phyloP scores from a whole-genome alignment of 805 yeast genomes.

The Helenozyma baotianmanensis region DNA sequence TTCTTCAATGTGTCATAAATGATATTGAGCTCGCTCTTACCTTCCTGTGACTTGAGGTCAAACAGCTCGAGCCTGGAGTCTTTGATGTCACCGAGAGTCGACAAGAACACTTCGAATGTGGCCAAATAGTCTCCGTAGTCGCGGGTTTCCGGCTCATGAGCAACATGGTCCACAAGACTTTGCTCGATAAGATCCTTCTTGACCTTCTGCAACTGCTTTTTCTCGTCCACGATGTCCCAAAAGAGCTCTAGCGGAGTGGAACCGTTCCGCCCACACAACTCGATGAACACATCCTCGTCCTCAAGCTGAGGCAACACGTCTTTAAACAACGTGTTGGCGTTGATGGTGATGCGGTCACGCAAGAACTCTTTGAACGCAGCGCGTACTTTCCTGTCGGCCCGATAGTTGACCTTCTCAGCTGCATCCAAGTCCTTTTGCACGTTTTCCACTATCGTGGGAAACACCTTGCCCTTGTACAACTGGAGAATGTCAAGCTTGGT shows the following conservation, averaged over 20 bases:
- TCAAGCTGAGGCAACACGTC: constrained; percentile 49
- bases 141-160: constrained; percentile 8
- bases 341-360: constrained; percentile 29
- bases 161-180: constrained; percentile 33
- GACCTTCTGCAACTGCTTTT: constrained; percentile 49
- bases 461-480: constrained; percentile 41
- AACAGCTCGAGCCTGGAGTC: constrained; percentile 28
- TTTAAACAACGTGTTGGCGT: constrained; percentile 55
- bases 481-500: constrained; percentile 57
- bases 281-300: constrained; percentile 53
- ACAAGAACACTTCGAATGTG: constrained; percentile 17
- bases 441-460: constrained; percentile 21
- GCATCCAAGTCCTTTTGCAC: constrained; percentile 18
- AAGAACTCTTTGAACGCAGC: constrained; percentile 51
- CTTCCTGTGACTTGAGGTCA: constrained; percentile 13
- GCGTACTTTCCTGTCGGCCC: constrained; percentile 63
- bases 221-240: constrained; percentile 67
- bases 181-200: constrained; percentile 58
- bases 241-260: constrained; percentile 74
- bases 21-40: constrained; percentile 21
- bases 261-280: constrained; percentile 69
- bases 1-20: constrained; percentile 25
- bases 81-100: constrained; percentile 14
- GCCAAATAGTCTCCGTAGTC: constrained; percentile 14
- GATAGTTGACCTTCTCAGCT: constrained; percentile 39